Base-by-base conservation (phyloP, 441 rosid genomes). In the Erodium moschatum region DNA sequence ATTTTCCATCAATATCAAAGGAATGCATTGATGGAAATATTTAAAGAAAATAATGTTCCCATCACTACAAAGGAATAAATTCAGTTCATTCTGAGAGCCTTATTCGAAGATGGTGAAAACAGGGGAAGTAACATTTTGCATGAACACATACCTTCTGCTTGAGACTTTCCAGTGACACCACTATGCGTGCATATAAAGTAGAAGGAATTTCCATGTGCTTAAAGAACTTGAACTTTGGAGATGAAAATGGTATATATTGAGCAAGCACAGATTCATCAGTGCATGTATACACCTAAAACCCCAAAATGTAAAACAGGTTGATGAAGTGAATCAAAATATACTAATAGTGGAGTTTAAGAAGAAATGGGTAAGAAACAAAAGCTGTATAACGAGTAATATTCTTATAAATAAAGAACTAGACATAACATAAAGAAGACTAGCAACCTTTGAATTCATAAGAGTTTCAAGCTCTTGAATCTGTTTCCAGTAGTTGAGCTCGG, bases 361-460 rank as follows among this genome's bases (percentile, higher is more conserved):
- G 1, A 33, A 33, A 33, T 33, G 38, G 38, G 4, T 33, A 33
- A 33, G 38, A 33, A 33, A 33, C 38, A 33, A 33, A 10, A 21
- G 15, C 27, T 13, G n/a, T 29, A 18, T 4, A 52, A 18, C 64
- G n/a, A 19, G 58, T n/a, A 1, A 7, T 54, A 54, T 16, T 54
- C 61, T 18, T 54, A 54, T 16, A 6, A 61, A 21, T 58, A 64
- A 58, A 66, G 6, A 21, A 64, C 3, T 15, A 40, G 29, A 3
- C 68, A 13, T 21, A 46, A 40, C 42, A 75, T 66, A 42, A 64
- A 79, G 73, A 77, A 70, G 42, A 66, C 56, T 71, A 80, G 20
- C 7, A 76, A 94, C 97, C 99, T 94, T 94, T 16, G 97, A 88
- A 75, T 84, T 68, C 97, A 94, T 85, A 35, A 86, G 61, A 1